These are phyloP conservation scores for Ambrosia hybrid DNA, from an alignment of 140 eudicot species.

Conservation along the genomic window DNA sequence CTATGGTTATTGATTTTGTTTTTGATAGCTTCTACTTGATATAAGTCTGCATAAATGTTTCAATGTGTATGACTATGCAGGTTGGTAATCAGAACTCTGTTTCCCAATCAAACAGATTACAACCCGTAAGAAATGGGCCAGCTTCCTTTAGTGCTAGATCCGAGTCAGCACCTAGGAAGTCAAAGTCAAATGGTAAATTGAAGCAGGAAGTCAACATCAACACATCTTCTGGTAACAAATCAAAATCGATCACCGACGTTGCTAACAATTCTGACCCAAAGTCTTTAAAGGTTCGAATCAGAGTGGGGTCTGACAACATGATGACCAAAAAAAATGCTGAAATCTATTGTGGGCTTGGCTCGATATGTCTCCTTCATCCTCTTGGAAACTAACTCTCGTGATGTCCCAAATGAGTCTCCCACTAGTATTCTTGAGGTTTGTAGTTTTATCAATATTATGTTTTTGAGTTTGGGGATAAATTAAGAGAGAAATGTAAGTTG, in stretches of 20 bases:
- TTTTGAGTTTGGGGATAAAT: slow-evolving; percentile 2
- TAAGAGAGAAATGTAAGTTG: neutral
- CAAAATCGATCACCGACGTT: slow-evolving; percentile 33
- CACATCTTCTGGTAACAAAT: slow-evolving; percentile 39
- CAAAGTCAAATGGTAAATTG: slow-evolving; percentile 33
- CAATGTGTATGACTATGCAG: slow-evolving; percentile 44
- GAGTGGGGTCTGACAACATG: slow-evolving; percentile 67
- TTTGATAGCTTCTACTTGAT: slow-evolving; percentile 16
- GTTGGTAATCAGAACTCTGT: slow-evolving; percentile 46
- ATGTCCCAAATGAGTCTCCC: slow-evolving; percentile 59
- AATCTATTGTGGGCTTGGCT: slow-evolving; percentile 96
- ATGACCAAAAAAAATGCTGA: slow-evolving; percentile 67
- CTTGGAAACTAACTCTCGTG: slow-evolving; percentile 60
- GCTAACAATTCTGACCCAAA: slow-evolving; percentile 58
- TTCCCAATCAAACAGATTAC: slow-evolving; percentile 47
- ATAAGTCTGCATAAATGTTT: slow-evolving; percentile 30
- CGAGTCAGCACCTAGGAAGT: slow-evolving; percentile 26
- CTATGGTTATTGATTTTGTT: neutral
- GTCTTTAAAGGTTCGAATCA: slow-evolving; percentile 73
- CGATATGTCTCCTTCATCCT: slow-evolving; percentile 84
- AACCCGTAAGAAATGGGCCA: slow-evolving; percentile 39
- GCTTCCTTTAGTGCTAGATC: slow-evolving; percentile 32
- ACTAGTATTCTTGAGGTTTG: slow-evolving; percentile 83
- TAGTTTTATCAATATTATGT: slow-evolving; percentile 2
- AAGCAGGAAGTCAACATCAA: slow-evolving; percentile 32